Evolutionary conservation across 1,284 basidiomycete species (phyloP), one percentile per base, ranked within the genome.

Genomic region (Boletus smithii): DNA sequence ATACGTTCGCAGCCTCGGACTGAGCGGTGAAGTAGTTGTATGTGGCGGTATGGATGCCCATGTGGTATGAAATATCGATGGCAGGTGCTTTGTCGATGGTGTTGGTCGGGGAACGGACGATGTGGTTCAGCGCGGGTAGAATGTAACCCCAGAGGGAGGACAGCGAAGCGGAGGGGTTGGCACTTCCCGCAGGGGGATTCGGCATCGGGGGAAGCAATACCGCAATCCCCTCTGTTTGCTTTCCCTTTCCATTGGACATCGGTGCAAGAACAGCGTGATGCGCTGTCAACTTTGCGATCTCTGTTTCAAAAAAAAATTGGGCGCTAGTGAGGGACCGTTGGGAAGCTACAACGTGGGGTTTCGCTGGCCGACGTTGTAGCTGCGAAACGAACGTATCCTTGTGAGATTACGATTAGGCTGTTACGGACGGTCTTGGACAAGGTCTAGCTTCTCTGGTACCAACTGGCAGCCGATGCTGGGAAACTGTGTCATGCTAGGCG

Each of bases 21-120:
- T 82, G 76, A 16, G 78, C 64, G 40, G 83, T 84, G 64, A 87
- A 85, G 75, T 86, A 88, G 70, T 87, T 85, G 72, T 88, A 88
- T 46, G 80, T 81, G 22, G 84, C 82, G 18, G 85, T 85, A 66
- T 88, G 84, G 37, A 88, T 82, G 48, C 83, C 83, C 63, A 84
- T 79, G 59, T 87, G 85, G 56, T 84, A 85, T 20, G 71, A 75
- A 49, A 84, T 75, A 54, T 86, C 84, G 57, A 88, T 80, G 11
- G 81, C 68, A 27, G 85, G 85, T 5, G 83, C 79, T 59, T 81
- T 84, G 51, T 69, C 65, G 36, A 70, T 55, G 53, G 73, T 72
- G 59, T 81, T 81, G 26, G 77, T 77, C n/a, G 83, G 75, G 20
- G 77, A 77, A 54, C 81, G 80, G 48, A 88, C 70, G 59, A 88